Conservation (phyloP, 2,329 filamentous ascomycete species). For the Penicillium concentricum region DNA sequence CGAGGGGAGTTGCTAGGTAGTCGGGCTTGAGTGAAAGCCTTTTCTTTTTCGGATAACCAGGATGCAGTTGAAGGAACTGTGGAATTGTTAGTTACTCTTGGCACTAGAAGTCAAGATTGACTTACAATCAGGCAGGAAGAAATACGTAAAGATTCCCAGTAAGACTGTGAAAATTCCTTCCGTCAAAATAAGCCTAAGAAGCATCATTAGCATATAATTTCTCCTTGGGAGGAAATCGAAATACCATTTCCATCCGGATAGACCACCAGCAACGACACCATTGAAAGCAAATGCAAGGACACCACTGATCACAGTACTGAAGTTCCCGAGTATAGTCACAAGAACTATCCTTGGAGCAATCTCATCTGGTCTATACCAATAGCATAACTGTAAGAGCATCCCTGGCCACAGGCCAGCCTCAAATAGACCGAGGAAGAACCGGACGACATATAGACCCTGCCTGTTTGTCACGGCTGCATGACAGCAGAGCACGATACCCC, state of each 20-base stretch:
- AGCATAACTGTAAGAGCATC: background rate
- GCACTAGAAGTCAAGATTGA: background rate
- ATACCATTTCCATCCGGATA: background rate
- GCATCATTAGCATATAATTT: background rate
- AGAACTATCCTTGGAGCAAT: background rate
- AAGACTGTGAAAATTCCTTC: background rate
- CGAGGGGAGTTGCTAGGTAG: background rate
- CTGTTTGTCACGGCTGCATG: constrained; percentile 62
- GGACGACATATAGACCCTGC: constrained; percentile 59
- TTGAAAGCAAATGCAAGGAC: background rate
- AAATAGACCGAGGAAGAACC: constrained; percentile 65
- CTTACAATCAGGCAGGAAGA: background rate
- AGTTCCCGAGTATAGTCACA: background rate
- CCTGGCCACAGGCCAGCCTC: constrained; percentile 64
- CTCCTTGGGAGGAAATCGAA: too few species aligned
- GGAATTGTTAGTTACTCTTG: background rate
- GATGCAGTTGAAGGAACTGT: background rate
- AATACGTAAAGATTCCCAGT: background rate
- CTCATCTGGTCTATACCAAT: background rate
- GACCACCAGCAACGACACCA: background rate
- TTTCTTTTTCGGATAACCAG: background rate
- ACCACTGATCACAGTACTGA: background rate
- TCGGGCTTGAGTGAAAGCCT: background rate
- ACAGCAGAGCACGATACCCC: constrained; percentile 58
- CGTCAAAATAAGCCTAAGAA: background rate